phyloP scores from a whole-genome alignment of 2,329 filamentous ascomycete species.

The Exophiala sideris region DNA sequence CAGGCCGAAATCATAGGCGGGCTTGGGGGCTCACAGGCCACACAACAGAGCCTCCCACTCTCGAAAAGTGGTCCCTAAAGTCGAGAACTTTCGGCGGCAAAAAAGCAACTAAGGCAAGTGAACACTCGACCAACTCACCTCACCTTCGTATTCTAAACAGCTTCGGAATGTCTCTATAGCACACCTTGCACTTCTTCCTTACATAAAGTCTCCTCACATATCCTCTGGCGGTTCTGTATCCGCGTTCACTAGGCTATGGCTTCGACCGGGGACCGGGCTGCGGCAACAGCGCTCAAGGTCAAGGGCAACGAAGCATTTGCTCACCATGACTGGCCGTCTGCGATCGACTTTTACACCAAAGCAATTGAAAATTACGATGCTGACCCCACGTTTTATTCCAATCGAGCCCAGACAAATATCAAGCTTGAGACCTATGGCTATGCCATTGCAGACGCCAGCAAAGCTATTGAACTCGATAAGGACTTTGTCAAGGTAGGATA shows the following conservation, averaged over 20 bases:
- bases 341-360: conserved; percentile 78
- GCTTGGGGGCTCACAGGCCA: neutral
- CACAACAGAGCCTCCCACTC: neutral
- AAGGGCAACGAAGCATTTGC: conserved; percentile 92
- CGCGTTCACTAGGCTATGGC: conserved; percentile 33
- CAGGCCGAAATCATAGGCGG: too few relatives aligned
- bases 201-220: neutral
- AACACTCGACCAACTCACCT: conserved; percentile 10
- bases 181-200: conserved; percentile 14
- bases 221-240: neutral
- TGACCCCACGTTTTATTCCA: conserved; percentile 88
- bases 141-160: neutral
- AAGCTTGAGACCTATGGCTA: conserved; percentile 95
- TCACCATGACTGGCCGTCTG: conserved; percentile 77
- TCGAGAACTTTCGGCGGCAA: conserved; percentile 10
- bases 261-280: conserved; percentile 50
- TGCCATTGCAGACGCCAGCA: conserved; percentile 84
- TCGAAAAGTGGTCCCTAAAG: conserved; percentile 5
- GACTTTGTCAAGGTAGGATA: conserved; percentile 75
- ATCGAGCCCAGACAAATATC: conserved; percentile 89
- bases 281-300: conserved; percentile 82
- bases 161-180: conserved; percentile 17
- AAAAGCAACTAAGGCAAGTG: conserved; percentile 2
- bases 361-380: conserved; percentile 80
- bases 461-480: conserved; percentile 84